Evolutionary conservation across 305 asterid species (phyloP).

Genomic region (Ilex paraguariensis): DNA sequence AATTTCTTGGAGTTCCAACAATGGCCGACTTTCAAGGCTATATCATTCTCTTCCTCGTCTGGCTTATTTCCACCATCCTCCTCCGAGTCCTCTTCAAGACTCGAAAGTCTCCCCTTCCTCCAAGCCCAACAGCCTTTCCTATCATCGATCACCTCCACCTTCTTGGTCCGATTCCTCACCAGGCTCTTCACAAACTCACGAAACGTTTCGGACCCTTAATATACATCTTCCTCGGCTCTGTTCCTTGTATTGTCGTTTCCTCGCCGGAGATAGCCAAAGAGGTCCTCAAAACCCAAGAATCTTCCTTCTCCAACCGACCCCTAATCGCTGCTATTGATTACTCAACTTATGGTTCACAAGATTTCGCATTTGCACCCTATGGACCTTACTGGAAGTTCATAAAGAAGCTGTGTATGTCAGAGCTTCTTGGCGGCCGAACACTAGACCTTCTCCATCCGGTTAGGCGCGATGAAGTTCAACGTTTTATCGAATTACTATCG

Average conservation of each 20-base stretch:
- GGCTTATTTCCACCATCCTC: constrained; percentile 28
- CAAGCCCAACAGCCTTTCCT: constrained; percentile 53
- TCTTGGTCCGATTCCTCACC: constrained; percentile 69
- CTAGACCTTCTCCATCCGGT: constrained; percentile 48
- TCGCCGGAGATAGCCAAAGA: constrained; percentile 56
- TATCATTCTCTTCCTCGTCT: constrained; percentile 31
- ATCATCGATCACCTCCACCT: constrained; percentile 81
- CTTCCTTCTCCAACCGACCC: constrained; percentile 43
- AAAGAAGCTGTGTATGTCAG: constrained; percentile 72
- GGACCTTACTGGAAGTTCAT: constrained; percentile 77
- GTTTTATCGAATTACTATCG: constrained; percentile 21
- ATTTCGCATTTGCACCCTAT: constrained; percentile 64
- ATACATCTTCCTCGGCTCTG: constrained; percentile 48
- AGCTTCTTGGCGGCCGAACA: constrained; percentile 59
- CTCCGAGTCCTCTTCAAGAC: constrained; percentile 22
- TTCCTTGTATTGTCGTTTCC: constrained; percentile 59
- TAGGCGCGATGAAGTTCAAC: constrained; percentile 36
- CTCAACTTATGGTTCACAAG: constrained; percentile 66
- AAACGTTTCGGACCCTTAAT: constrained; percentile 49
- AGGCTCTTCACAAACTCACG: constrained; percentile 57
- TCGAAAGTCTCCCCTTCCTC: constrained; percentile 28
- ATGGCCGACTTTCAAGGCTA: constrained; percentile 35
- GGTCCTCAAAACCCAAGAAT: constrained; percentile 60
- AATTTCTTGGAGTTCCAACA: not conserved
- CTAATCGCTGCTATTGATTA: constrained; percentile 37